phyloP scores from a whole-genome alignment of 2,329 filamentous ascomycete genomes.

The Penicillium glabrum region DNA sequence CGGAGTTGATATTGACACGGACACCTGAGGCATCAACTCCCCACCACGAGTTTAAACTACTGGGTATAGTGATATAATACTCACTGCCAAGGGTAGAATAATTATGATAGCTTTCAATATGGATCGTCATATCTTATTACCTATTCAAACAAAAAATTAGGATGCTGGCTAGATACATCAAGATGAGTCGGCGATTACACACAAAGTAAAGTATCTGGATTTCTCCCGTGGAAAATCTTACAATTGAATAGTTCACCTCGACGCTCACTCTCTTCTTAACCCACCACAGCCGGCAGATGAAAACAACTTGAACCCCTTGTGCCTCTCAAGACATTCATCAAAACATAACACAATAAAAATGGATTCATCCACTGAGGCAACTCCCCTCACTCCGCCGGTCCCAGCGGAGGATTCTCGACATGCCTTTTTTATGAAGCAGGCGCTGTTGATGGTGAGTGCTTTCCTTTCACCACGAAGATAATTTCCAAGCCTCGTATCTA shows the following conservation, averaged over 20 bases:
- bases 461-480: not conserved
- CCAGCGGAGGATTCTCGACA: conserved; percentile 37
- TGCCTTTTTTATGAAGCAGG: conserved; percentile 76
- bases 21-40: conserved; percentile 22
- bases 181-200: not conserved
- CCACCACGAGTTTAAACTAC: not conserved
- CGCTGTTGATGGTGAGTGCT: conserved; percentile 72
- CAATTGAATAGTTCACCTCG: not conserved
- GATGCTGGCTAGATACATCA: not conserved
- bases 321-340: not conserved
- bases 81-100: not conserved
- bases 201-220: not conserved
- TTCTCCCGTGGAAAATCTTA: not conserved
- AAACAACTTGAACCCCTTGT: not conserved
- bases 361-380: not conserved
- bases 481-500: not conserved
- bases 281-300: not conserved
- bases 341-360: not conserved
- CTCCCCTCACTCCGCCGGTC: not conserved
- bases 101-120: not conserved
- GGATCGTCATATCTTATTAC: too few species aligned
- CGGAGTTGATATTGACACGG: conserved; percentile 10
- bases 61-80: not conserved
- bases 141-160: too few species aligned
- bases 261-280: not conserved